Conservation (phyloP, 148 eudicot genomes). For the Gaultheria prostrata region DNA sequence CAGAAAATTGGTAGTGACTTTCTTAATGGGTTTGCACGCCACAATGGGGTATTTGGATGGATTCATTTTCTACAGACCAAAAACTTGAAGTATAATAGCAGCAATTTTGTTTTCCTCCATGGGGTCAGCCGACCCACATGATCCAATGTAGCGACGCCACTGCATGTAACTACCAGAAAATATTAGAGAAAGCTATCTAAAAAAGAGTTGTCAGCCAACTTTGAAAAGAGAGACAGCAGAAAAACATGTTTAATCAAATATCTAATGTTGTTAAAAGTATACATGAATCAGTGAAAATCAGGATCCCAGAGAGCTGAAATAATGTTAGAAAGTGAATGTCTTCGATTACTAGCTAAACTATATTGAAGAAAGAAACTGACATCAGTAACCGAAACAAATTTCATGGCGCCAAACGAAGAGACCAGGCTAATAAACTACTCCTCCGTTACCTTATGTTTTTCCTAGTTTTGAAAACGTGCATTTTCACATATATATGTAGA, state of each 20-base stretch:
- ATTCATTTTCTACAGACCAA: no score
- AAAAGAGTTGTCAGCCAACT: background rate
- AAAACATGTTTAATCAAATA: background rate
- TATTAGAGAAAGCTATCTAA: background rate
- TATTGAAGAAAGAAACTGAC: background rate
- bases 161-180: slow-evolving; percentile 2
- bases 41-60: no score
- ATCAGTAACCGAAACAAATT: background rate
- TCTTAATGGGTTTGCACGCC: no score
- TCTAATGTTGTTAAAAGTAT: background rate
- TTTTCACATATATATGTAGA: no score
- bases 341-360: background rate
- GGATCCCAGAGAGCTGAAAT: background rate
- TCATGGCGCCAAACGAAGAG: background rate
- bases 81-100: no score
- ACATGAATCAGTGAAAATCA: background rate
- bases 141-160: no score
- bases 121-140: no score
- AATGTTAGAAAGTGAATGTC: background rate
- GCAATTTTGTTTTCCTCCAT: no score
- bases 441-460: background rate
- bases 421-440: background rate
- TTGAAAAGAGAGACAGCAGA: background rate
- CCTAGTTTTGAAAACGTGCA: background rate
- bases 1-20: no score